Evolutionary conservation across 768 basidiomycete species (phyloP).

Genomic region (Collybiopsis confluens): DNA sequence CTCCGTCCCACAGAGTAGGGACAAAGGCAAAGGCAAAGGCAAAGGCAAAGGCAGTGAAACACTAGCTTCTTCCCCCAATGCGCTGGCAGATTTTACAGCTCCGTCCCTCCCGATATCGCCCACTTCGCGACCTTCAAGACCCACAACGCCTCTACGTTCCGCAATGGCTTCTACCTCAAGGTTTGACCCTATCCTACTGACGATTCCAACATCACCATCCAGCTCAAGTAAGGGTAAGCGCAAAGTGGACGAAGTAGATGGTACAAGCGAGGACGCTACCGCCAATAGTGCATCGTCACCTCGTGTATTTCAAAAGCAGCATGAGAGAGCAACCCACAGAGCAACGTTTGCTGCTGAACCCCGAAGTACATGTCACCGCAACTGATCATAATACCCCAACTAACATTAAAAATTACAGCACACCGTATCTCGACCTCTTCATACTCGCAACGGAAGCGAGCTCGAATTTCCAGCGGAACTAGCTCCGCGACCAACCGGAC

Average conservation of each 20-base stretch:
- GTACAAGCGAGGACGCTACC: background rate
- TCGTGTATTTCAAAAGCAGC: background rate
- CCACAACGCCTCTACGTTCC: conserved; percentile 1
- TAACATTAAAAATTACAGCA: background rate
- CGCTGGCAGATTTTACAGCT: background rate
- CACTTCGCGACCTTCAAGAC: background rate
- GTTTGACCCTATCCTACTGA: background rate
- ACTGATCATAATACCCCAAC: background rate
- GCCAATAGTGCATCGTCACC: background rate
- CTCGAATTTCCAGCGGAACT: background rate
- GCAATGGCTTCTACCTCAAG: conserved; percentile 1
- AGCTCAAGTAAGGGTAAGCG: conserved; percentile 3
- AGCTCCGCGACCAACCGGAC: background rate
- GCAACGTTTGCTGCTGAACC: conserved; percentile 6
- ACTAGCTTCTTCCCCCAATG: no score
- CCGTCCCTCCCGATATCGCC: background rate
- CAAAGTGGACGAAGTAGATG: conserved; percentile 5
- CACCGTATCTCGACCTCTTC: conserved; percentile 3
- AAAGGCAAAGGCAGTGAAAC: no score
- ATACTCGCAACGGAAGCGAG: conserved; percentile 5
- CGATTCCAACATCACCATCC: background rate
- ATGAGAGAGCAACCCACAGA: background rate
- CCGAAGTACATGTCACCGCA: background rate
- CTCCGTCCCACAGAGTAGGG: background rate
- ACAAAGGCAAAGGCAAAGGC: background rate